These are phyloP conservation scores for Baudoinia panamericana DNA, from an alignment of 495 filamentous ascomycete species.

Conservation along the genomic window DNA sequence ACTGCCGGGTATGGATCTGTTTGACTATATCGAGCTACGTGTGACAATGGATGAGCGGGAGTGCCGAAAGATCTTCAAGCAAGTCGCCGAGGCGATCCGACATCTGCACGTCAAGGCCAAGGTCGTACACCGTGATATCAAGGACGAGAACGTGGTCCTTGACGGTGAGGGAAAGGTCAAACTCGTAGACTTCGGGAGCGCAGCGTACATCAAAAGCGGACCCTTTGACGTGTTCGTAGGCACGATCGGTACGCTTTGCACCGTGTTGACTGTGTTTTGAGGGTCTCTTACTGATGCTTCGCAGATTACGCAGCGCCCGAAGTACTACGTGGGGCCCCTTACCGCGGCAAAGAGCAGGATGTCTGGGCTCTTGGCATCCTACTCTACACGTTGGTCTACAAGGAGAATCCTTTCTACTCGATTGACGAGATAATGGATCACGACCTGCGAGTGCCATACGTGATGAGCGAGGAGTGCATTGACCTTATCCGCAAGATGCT, in stretches of 20 bases:
- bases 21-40: slow-evolving; percentile 95
- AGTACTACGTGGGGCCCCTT: slow-evolving; percentile 84
- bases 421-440: slow-evolving; percentile 99
- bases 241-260: slow-evolving; percentile 76
- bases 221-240: slow-evolving; percentile 99
- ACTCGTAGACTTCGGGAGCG: slow-evolving; percentile 94
- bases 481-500: slow-evolving; percentile 84
- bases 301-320: slow-evolving; percentile 95
- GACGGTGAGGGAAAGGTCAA: slow-evolving; percentile 95
- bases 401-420: slow-evolving; percentile 98
- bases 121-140: slow-evolving; percentile 96
- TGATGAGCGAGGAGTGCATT: slow-evolving; percentile 83
- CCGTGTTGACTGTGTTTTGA: too few species aligned
- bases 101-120: slow-evolving; percentile 83
- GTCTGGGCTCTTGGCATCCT: slow-evolving; percentile 98
- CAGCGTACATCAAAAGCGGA: slow-evolving; percentile 94
- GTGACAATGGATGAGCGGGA: slow-evolving; percentile 94
- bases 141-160: slow-evolving; percentile 93
- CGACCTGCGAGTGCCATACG: slow-evolving; percentile 78
- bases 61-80: slow-evolving; percentile 86
- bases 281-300: too few species aligned
- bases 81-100: slow-evolving; percentile 78
- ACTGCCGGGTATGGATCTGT: slow-evolving; percentile 94
- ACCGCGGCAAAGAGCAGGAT: slow-evolving; percentile 92
- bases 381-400: slow-evolving; percentile 96